Evolutionary conservation across 2,329 filamentous ascomycete genomes (phyloP).

Genomic region (Aspergillus sp.): DNA sequence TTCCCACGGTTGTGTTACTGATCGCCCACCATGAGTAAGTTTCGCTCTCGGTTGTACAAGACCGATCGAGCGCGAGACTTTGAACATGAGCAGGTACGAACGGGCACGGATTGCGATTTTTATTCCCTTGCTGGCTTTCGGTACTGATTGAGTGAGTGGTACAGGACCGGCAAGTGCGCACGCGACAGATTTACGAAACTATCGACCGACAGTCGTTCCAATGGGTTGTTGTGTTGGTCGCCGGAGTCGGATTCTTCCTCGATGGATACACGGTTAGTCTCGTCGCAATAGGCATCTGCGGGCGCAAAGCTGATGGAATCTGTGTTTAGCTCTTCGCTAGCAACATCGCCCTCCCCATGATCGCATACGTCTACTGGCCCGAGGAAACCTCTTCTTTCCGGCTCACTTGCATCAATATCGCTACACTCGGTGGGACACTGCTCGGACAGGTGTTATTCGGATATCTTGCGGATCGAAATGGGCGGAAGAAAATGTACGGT

Average conservation of each 20-base stretch:
- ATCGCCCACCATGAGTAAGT: slow-evolving; percentile 35
- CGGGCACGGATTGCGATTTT: background rate
- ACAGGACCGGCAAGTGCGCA: slow-evolving; percentile 49
- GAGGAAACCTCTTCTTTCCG: slow-evolving; percentile 40
- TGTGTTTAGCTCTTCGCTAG: slow-evolving; percentile 50
- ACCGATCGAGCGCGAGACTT: slow-evolving; percentile 50
- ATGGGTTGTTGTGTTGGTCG: slow-evolving; percentile 51
- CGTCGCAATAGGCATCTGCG: background rate
- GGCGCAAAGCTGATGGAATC: background rate
- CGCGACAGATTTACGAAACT: slow-evolving; percentile 50
- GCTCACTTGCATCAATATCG: slow-evolving; percentile 50
- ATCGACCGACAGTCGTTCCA: slow-evolving; percentile 50
- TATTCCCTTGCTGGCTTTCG: background rate
- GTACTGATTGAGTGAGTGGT: background rate
- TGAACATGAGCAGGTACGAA: slow-evolving; percentile 46
- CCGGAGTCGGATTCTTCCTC: slow-evolving; percentile 56
- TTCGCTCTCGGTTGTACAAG: slow-evolving; percentile 45
- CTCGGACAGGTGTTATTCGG: slow-evolving; percentile 55
- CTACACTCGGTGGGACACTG: slow-evolving; percentile 52
- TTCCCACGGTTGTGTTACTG: background rate
- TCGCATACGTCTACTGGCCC: slow-evolving; percentile 54
- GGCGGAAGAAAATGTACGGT: slow-evolving; percentile 57
- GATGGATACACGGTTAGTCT: slow-evolving; percentile 48
- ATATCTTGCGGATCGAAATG: slow-evolving; percentile 52
- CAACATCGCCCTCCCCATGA: slow-evolving; percentile 56